Evolutionary conservation across 2,329 filamentous ascomycete species (phyloP).

Genomic region (Diaporthe capsici): DNA sequence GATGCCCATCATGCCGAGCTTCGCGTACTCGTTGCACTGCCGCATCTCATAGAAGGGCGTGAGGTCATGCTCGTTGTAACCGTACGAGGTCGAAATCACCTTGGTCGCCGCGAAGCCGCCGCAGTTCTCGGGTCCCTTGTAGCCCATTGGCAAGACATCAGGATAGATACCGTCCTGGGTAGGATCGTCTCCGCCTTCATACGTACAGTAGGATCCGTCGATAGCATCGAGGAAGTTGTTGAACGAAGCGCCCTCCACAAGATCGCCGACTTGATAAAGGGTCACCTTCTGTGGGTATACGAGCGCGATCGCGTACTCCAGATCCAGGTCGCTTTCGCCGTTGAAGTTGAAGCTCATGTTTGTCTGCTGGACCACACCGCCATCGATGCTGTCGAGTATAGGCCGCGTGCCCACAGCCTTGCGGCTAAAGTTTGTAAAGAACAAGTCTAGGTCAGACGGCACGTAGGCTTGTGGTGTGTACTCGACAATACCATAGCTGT

Average conservation of each 20-base stretch:
- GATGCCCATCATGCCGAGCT: slow-evolving; percentile 56
- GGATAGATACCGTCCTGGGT: slow-evolving; percentile 62
- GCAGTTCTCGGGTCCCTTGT: slow-evolving; percentile 53
- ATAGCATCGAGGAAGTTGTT: slow-evolving; percentile 64
- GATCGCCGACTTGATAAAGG: slow-evolving; percentile 44
- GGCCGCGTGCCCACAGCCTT: slow-evolving; percentile 34
- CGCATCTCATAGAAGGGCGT: slow-evolving; percentile 60
- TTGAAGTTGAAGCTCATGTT: slow-evolving; percentile 36
- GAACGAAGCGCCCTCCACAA: slow-evolving; percentile 41
- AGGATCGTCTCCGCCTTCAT: slow-evolving; percentile 48
- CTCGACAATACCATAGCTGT: slow-evolving; percentile 42
- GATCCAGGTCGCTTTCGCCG: slow-evolving; percentile 40
- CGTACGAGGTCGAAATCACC: slow-evolving; percentile 63
- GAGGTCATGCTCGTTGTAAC: slow-evolving; percentile 60
- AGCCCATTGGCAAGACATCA: slow-evolving; percentile 56
- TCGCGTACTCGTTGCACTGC: slow-evolving; percentile 56
- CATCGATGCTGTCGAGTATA: slow-evolving; percentile 37
- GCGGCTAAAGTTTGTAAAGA: slow-evolving; percentile 38
- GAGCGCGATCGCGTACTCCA: slow-evolving; percentile 38
- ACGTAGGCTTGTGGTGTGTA: slow-evolving; percentile 41
- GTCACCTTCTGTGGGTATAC: slow-evolving; percentile 44
- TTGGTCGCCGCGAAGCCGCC: slow-evolving; percentile 58
- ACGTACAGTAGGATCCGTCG: slow-evolving; percentile 63
- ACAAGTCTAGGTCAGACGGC: slow-evolving; percentile 35
- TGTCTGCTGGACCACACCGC: slow-evolving; percentile 36